Evolutionary conservation across 495 filamentous ascomycete genomes (phyloP).

Genomic region (Eremomyces bilateralis): DNA sequence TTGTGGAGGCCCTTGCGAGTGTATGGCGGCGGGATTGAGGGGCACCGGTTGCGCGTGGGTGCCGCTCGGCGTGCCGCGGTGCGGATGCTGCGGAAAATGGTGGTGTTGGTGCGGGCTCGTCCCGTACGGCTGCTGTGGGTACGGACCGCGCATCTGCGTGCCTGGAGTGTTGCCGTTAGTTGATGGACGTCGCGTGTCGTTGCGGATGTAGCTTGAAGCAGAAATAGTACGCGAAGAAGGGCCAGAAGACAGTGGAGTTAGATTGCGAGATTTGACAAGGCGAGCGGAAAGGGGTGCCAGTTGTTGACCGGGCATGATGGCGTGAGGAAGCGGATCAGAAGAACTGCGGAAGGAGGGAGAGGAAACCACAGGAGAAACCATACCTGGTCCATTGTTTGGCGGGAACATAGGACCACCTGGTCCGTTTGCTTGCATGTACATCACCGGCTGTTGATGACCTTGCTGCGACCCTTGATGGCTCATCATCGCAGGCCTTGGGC

Average conservation of each 20-base stretch:
- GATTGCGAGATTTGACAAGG: neutral
- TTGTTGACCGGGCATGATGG: too few species aligned
- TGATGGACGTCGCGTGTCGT: neutral
- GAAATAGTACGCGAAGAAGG: neutral
- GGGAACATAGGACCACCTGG: conserved; percentile 9
- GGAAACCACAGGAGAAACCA: conserved; percentile 1
- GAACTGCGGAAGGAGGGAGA: conserved; percentile 10
- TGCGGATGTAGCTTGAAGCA: neutral
- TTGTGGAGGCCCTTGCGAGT: too few species aligned
- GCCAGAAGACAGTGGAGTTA: neutral
- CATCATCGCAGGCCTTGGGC: conserved; percentile 67
- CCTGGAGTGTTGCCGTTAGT: conserved; percentile 7
- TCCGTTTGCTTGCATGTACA: conserved; percentile 9
- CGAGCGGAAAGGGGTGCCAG: too few species aligned
- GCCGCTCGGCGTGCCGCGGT: conserved; percentile 13
- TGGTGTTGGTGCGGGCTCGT: conserved; percentile 13
- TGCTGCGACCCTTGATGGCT: conserved; percentile 34
- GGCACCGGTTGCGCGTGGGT: conserved; percentile 12
- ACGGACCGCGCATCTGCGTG: conserved; percentile 11
- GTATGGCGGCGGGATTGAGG: too few species aligned
- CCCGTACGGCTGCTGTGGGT: conserved; percentile 10
- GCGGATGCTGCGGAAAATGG: conserved; percentile 10
- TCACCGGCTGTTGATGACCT: conserved; percentile 15
- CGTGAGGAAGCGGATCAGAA: conserved; percentile 1
- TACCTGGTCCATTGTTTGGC: neutral